phyloP scores from a whole-genome alignment of 208 protist genomes.

The Trypanosoma grayi region DNA sequence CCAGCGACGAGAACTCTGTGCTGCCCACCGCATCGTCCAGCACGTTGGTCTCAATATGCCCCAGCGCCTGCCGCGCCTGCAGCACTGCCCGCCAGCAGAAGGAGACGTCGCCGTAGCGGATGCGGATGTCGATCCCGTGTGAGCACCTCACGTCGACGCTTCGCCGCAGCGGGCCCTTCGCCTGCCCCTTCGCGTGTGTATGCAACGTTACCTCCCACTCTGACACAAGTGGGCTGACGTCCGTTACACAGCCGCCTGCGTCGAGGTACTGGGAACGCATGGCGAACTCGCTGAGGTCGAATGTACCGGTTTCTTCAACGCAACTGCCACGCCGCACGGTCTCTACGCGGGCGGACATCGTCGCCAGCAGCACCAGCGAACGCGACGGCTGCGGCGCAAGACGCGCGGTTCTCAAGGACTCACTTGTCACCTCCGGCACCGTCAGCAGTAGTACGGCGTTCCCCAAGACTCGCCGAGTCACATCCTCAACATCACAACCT shows the following conservation, averaged over 20 bases:
- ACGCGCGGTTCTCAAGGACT: background rate
- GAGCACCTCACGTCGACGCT: constrained; percentile 27
- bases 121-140: constrained; percentile 40
- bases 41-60: constrained; percentile 34
- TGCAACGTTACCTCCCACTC: constrained; percentile 26
- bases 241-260: constrained; percentile 4
- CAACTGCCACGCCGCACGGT: constrained; percentile 1
- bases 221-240: constrained; percentile 27
- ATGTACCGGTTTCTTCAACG: constrained; percentile 16
- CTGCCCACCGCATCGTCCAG: constrained; percentile 25
- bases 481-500: background rate
- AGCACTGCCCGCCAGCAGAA: constrained; percentile 31
- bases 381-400: background rate
- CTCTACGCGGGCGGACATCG: constrained; percentile 14
- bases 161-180: background rate
- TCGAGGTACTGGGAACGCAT: constrained; percentile 26
- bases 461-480: constrained; percentile 6
- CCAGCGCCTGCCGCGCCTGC: constrained; percentile 37
- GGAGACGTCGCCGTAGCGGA: constrained; percentile 52
- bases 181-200: background rate
- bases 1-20: background rate
- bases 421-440: constrained; percentile 4
- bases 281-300: constrained; percentile 31
- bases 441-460: constrained; percentile 14
- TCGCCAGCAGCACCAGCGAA: constrained; percentile 13